A percentile compares a stretch with the other conserved stretches of the same genome.
phyloP scores from a whole-genome alignment of 2,329 filamentous ascomycete genomes.

The Epichloe coenophiala region DNA sequence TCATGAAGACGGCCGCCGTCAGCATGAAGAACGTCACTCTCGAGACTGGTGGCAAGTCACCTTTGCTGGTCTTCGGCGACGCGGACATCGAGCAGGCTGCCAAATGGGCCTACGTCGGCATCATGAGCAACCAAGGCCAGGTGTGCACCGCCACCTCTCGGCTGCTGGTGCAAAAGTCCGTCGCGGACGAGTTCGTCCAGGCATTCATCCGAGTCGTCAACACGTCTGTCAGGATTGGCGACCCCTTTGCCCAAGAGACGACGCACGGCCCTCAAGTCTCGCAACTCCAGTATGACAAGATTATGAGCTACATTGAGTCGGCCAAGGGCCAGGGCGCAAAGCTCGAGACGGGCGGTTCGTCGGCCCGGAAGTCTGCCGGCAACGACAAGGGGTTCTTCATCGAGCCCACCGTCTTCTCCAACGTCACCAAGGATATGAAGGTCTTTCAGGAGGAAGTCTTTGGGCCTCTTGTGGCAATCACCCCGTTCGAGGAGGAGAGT shows the following conservation, averaged over 20 bases:
- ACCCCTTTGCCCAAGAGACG: conserved; percentile 55
- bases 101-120: conserved; percentile 38
- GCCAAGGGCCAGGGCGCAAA: conserved; percentile 61
- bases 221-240: conserved; percentile 49
- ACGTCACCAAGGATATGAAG: conserved; percentile 26
- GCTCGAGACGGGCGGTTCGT: conserved; percentile 49
- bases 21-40: conserved; percentile 54
- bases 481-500: conserved; percentile 27
- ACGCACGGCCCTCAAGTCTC: conserved; percentile 67
- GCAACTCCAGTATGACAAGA: conserved; percentile 54
- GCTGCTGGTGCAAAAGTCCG: conserved; percentile 47
- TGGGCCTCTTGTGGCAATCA: conserved; percentile 29
- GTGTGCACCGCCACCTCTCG: conserved; percentile 53
- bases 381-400: conserved; percentile 32
- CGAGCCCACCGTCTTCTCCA: conserved; percentile 31
- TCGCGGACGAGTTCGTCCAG: conserved; percentile 50
- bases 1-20: conserved; percentile 61
- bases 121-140: conserved; percentile 50
- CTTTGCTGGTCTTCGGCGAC: conserved; percentile 50
- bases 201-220: conserved; percentile 47
- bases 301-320: conserved; percentile 55
- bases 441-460: conserved; percentile 35
- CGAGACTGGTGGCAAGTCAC: conserved; percentile 55
- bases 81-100: conserved; percentile 55
- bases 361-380: conserved; percentile 17